Percentiles rank a stretch among this genome's conserved stretches.
These are phyloP conservation scores for Phytophthora pinifolia DNA, from an alignment of 352 stramenopile species.

Conservation along the genomic window DNA sequence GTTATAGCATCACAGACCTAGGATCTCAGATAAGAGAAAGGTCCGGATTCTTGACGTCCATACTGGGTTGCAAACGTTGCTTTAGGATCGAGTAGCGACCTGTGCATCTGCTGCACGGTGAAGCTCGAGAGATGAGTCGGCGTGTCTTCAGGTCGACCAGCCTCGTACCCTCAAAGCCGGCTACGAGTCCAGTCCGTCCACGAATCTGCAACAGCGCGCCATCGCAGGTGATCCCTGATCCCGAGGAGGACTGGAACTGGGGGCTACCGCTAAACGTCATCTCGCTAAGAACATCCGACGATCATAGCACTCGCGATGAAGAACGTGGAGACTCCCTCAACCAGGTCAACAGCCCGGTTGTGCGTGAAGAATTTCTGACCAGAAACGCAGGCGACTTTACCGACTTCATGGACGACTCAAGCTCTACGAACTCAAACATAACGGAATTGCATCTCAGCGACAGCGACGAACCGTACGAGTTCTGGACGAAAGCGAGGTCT, in stretches of 20 bases:
- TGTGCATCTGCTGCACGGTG: too few species aligned
- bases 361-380: not conserved
- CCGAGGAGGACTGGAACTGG: conserved; percentile 10
- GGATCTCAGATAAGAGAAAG: too few species aligned
- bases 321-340: not conserved
- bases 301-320: not conserved
- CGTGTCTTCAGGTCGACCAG: conserved; percentile 4
- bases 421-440: conserved; percentile 2
- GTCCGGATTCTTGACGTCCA: too few species aligned
- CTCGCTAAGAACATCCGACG: not conserved
- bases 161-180: not conserved
- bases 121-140: conserved; percentile 3
- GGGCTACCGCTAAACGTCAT: not conserved
- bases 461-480: conserved; percentile 14
- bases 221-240: conserved; percentile 5
- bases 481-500: conserved; percentile 7
- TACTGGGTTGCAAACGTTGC: not conserved
- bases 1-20: too few species aligned
- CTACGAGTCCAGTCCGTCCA: not conserved
- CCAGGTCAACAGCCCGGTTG: not conserved
- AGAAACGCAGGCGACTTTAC: conserved; percentile 11
- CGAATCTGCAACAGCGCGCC: conserved; percentile 12
- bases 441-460: not conserved
- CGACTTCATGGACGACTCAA: conserved; percentile 12
- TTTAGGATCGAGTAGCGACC: not conserved